Evolutionary conservation across 257 asterid species (phyloP).

Genomic region (Plectranthus barbatus): DNA sequence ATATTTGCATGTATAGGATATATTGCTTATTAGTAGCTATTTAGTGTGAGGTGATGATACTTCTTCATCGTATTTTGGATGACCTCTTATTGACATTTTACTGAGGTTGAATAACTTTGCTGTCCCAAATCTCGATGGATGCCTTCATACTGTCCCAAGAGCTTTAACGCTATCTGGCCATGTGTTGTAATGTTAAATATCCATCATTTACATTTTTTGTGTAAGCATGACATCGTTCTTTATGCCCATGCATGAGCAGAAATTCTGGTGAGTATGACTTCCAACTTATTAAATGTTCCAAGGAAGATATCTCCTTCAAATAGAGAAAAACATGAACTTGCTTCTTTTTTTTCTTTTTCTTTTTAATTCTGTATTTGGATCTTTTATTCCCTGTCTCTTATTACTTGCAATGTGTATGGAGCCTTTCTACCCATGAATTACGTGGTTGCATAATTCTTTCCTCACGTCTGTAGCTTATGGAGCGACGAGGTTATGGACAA

Average conservation of each 20-base stretch:
- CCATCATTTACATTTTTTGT: neutral
- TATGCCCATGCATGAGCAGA: neutral
- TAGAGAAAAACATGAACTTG: too few species aligned
- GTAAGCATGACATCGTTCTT: neutral
- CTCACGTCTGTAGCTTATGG: constrained; percentile 67
- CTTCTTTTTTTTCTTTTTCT: neutral
- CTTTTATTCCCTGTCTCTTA: neutral
- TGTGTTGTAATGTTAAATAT: neutral
- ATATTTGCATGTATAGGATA: neutral
- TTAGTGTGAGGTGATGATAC: neutral
- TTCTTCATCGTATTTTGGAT: neutral
- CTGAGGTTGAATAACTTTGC: neutral
- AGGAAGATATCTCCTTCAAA: neutral
- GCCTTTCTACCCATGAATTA: neutral
- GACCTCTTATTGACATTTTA: neutral
- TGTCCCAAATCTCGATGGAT: neutral
- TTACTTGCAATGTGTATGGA: neutral
- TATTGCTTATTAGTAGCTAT: neutral
- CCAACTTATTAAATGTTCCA: neutral
- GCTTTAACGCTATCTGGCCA: neutral
- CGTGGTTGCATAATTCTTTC: neutral
- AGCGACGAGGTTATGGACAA: constrained; percentile 89
- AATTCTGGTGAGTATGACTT: neutral
- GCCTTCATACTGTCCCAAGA: neutral
- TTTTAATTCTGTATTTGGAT: neutral